Percentiles rank a stretch among this genome's conserved stretches.
These are phyloP conservation scores for Lodderomyces parapsilosis DNA, from an alignment of 1,139 yeast genomes.

Conservation along the genomic window DNA sequence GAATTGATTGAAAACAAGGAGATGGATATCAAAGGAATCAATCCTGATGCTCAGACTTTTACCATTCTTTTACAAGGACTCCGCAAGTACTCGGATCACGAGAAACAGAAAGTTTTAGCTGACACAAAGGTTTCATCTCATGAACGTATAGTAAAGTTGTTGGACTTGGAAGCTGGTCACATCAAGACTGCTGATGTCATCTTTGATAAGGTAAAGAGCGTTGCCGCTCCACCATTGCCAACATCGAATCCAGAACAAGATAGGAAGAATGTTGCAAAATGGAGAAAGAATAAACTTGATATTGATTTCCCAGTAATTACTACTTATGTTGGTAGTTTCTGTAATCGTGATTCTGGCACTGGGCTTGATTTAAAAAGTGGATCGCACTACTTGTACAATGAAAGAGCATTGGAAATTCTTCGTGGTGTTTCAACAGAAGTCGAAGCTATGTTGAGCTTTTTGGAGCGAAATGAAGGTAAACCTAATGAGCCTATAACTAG, in stretches of 20 bases:
- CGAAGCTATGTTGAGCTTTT: constrained; percentile 19
- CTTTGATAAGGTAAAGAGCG: constrained; percentile 25
- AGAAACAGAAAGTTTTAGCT: constrained; percentile 18
- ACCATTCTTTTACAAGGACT: constrained; percentile 42
- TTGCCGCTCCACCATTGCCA: constrained; percentile 32
- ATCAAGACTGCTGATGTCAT: constrained; percentile 29
- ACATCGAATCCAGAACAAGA: not conserved
- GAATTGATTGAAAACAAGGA: constrained; percentile 21
- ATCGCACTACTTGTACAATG: constrained; percentile 32
- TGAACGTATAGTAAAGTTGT: constrained; percentile 23
- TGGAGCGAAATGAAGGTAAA: constrained; percentile 10
- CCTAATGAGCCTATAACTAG: constrained; percentile 3
- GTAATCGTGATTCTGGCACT: constrained; percentile 29
- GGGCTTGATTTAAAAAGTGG: constrained; percentile 21
- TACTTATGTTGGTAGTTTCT: constrained; percentile 30
- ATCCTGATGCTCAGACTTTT: constrained; percentile 39
- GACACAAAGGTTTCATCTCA: constrained; percentile 18
- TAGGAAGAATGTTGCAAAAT: constrained; percentile 1
- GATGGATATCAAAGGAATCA: constrained; percentile 15
- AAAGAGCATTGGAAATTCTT: constrained; percentile 13
- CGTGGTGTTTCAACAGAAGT: constrained; percentile 26
- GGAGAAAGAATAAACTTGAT: constrained; percentile 6
- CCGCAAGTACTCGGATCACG: constrained; percentile 21
- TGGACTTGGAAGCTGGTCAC: constrained; percentile 29
- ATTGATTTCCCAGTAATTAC: constrained; percentile 24